Base-by-base conservation (phyloP, 768 basidiomycete species). In the Termitomyces sp. region DNA sequence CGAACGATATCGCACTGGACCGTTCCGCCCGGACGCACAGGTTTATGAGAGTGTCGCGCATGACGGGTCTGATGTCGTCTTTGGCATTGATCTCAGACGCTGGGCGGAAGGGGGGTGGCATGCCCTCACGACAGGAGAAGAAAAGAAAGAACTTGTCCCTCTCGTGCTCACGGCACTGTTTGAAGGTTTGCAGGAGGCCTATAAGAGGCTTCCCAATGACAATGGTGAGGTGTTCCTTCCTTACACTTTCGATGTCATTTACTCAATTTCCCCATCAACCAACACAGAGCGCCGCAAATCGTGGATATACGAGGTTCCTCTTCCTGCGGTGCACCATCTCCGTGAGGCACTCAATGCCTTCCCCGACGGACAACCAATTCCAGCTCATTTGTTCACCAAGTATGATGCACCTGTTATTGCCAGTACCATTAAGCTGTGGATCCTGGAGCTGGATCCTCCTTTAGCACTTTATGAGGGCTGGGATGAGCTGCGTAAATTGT, bases 271-370 rank as follows among this genome's bases (percentile, higher is more conserved):
- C 6, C 41, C 9, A 20, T 23, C 30, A 4, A 55, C 35, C 10
- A 16, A 50, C 26, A n/a, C 35, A 87, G 95, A 95, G 70, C 89
- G 85, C 69, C 86, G 95, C 59, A 93, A 89, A 75, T 77, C 88
- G 4, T 98, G 95, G 95, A 91, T 98, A 56, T 98, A 97, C 72
- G 93, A 98, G 66, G 90, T 92, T 4, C 94, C 95, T 1, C 80
- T 98, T 6, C 77, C 85, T 1, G 84, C 85, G 28, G 82, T 90
- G 16, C 95, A 98, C 66, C 88, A 89, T 59, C 84, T 98, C 33
- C 87, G 95, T 58, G 91, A 94, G 72, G 79, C 80, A 5, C 77
- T 98, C 55, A 96, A 97, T 69, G 83, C 80, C 10, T 73, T 90
- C n/a, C 86, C 82, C 7, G 70, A 79, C 53, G 80, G 78, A 30